These are phyloP conservation scores for Avicennia marina DNA, from an alignment of 257 asterid genomes.

Conservation along the genomic window DNA sequence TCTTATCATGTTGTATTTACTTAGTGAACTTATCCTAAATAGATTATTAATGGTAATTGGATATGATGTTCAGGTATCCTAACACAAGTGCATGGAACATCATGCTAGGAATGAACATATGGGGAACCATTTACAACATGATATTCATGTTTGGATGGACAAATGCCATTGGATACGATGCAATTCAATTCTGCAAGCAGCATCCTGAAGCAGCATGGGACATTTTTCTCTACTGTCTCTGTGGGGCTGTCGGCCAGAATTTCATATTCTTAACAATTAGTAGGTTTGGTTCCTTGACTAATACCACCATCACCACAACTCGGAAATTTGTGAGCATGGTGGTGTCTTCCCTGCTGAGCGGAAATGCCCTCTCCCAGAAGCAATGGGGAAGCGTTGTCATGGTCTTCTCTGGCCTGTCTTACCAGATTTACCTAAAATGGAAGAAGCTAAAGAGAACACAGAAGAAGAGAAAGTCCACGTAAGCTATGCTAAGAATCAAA, in stretches of 20 bases:
- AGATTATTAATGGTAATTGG: neutral
- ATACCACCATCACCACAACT: slow-evolving; percentile 94
- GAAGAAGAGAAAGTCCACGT: slow-evolving; percentile 68
- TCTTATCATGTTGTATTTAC: neutral
- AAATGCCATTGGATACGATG: slow-evolving; percentile 76
- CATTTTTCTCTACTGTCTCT: slow-evolving; percentile 76
- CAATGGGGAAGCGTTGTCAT: slow-evolving; percentile 89
- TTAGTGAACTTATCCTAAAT: too few species aligned
- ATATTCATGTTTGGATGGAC: slow-evolving; percentile 89
- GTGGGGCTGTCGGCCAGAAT: slow-evolving; percentile 95
- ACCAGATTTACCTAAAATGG: slow-evolving; percentile 90
- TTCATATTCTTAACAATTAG: slow-evolving; percentile 89
- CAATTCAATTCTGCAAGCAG: slow-evolving; percentile 73
- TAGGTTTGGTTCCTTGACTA: slow-evolving; percentile 86
- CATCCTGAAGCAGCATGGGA: slow-evolving; percentile 99
- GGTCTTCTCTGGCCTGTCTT: slow-evolving; percentile 94
- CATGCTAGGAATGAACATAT: slow-evolving; percentile 97
- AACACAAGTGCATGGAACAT: slow-evolving; percentile 93
- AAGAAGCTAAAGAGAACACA: slow-evolving; percentile 57
- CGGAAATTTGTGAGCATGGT: slow-evolving; percentile 97
- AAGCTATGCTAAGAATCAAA: too few species aligned
- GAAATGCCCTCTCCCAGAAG: slow-evolving; percentile 73
- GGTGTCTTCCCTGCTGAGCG: slow-evolving; percentile 80
- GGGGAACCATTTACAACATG: slow-evolving; percentile 94
- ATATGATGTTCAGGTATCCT: slow-evolving; percentile 68